Conservation (phyloP, 768 basidiomycete species). For the Amanita molliuscula region DNA sequence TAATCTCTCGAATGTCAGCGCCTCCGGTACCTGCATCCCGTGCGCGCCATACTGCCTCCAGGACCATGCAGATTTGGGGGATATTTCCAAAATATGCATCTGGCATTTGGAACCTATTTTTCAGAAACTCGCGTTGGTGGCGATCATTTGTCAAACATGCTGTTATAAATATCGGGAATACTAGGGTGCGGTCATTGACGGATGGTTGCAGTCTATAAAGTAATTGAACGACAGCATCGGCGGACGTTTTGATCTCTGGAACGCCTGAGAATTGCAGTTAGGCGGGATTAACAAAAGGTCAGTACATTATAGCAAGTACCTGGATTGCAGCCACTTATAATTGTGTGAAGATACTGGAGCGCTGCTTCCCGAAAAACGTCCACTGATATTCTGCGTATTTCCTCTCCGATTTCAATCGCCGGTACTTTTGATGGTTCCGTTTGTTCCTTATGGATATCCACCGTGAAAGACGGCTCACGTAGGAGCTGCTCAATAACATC, state of each 20-base stretch:
- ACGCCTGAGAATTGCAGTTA: slow-evolving; percentile 36
- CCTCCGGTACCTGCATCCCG: slow-evolving; percentile 43
- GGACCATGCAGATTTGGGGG: slow-evolving; percentile 43
- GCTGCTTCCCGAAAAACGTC: slow-evolving; percentile 59
- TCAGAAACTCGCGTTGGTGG: slow-evolving; percentile 45
- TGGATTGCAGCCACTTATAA: slow-evolving; percentile 59
- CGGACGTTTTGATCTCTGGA: slow-evolving; percentile 54
- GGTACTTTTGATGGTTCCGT: slow-evolving; percentile 19
- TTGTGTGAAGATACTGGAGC: slow-evolving; percentile 57
- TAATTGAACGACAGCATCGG: slow-evolving; percentile 42
- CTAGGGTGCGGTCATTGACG: slow-evolving; percentile 52
- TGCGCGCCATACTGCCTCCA: slow-evolving; percentile 65
- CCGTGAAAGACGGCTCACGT: slow-evolving; percentile 28
- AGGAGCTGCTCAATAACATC: slow-evolving; percentile 61
- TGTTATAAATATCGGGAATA: slow-evolving; percentile 67
- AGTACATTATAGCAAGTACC: slow-evolving; percentile 29
- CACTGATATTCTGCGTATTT: slow-evolving; percentile 36
- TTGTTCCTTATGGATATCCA: slow-evolving; percentile 20
- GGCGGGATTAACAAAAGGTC: neutral
- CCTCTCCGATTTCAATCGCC: slow-evolving; percentile 25
- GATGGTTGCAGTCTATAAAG: slow-evolving; percentile 46
- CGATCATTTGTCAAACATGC: slow-evolving; percentile 67
- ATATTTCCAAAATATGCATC: slow-evolving; percentile 53
- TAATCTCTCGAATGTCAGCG: slow-evolving; percentile 53
- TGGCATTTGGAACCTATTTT: slow-evolving; percentile 39